These are phyloP conservation scores for Mycena haematopus DNA, from an alignment of 768 basidiomycete species.

Conservation along the genomic window DNA sequence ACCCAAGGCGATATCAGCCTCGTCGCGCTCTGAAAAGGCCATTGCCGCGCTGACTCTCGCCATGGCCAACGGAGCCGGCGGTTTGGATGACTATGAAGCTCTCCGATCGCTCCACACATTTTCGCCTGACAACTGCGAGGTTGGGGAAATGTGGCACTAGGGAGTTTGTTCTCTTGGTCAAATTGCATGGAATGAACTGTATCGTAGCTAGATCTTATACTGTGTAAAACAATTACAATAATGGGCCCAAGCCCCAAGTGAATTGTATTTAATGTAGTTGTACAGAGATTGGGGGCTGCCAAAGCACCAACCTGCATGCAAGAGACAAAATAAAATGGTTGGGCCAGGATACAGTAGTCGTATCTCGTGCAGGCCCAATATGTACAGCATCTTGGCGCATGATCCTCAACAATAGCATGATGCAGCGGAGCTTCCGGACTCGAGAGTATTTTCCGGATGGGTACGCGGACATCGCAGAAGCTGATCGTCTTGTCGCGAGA, in stretches of 20 bases:
- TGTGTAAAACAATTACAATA: slow-evolving; percentile 5
- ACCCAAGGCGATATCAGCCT: slow-evolving; percentile 32
- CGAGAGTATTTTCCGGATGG: no score
- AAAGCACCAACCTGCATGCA: no score
- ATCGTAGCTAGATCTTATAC: slow-evolving; percentile 11
- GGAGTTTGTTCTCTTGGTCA: slow-evolving; percentile 3
- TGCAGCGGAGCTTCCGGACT: no score
- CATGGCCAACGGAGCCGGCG: slow-evolving; percentile 69
- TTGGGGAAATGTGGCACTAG: slow-evolving; percentile 67
- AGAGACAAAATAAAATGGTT: no score
- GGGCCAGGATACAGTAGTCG: no score
- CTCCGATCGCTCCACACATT: slow-evolving; percentile 47
- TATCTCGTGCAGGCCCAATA: no score
- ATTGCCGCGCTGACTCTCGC: slow-evolving; percentile 64
- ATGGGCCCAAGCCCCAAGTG: background rate
- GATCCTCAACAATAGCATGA: no score
- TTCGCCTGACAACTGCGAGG: slow-evolving; percentile 49
- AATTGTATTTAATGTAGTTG: background rate
- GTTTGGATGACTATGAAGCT: slow-evolving; percentile 62
- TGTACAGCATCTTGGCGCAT: no score
- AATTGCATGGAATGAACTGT: slow-evolving; percentile 7
- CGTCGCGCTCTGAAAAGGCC: slow-evolving; percentile 62
- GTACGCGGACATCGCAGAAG: no score
- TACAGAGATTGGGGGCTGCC: no score
- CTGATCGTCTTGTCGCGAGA: no score